Evolutionary conservation across 1,284 basidiomycete species (phyloP).

Genomic region (Exsudoporus floridanus): DNA sequence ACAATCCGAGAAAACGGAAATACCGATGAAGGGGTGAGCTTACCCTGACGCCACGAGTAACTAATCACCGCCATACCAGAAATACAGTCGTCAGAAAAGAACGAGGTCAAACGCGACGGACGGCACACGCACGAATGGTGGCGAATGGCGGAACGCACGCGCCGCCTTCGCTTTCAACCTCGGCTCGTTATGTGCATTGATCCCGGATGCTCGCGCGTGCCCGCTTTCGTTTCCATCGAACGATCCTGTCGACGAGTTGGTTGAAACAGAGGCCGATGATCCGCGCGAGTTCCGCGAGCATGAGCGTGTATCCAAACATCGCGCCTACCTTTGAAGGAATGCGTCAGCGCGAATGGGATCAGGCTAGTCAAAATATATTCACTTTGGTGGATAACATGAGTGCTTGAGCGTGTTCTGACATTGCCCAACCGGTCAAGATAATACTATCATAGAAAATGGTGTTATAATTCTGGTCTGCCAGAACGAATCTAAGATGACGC

Average conservation of each 20-base stretch:
- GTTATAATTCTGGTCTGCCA: constrained; percentile 5
- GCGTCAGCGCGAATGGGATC: constrained; percentile 9
- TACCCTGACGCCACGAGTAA: constrained; percentile 66
- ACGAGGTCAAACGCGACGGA: not conserved
- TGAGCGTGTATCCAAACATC: constrained; percentile 83
- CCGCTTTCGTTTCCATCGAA: constrained; percentile 55
- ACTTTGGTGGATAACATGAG: constrained; percentile 84
- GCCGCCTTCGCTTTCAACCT: constrained; percentile 41
- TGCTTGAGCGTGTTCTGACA: constrained; percentile 88
- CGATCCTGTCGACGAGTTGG: constrained; percentile 32
- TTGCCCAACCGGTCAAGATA: constrained; percentile 91
- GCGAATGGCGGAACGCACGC: constrained; percentile 77
- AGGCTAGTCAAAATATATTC: not conserved
- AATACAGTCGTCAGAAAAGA: not conserved
- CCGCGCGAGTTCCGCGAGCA: constrained; percentile 80
- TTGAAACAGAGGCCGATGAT: constrained; percentile 86
- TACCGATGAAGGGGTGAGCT: constrained; percentile 1
- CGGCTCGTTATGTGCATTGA: constrained; percentile 12
- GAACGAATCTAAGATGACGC: constrained; percentile 23
- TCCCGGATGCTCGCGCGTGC: constrained; percentile 52
- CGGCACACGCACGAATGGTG: constrained; percentile 71
- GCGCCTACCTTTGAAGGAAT: constrained; percentile 63
- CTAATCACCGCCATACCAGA: constrained; percentile 38
- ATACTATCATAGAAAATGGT: constrained; percentile 48
- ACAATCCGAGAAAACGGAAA: not conserved